Evolutionary conservation across 176 grass and related monocot species (phyloP), one percentile per base, ranked within the genome.

Genomic region (Zoysia japonica): DNA sequence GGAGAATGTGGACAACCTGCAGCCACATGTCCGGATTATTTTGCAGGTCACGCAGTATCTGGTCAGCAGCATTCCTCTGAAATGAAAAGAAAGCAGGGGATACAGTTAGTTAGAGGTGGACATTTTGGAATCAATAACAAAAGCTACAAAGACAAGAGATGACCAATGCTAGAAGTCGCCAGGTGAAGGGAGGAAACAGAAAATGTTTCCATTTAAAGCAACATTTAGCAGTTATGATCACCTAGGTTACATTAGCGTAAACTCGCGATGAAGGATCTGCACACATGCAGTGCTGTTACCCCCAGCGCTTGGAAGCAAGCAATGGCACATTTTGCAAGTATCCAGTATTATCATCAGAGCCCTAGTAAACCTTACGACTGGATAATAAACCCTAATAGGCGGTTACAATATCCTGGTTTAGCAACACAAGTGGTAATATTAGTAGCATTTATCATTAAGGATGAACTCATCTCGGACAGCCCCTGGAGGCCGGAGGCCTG

Each of bases 1-100:
- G 92, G 64, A 99, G 79, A 84, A 99, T 93, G 84, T 99, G 92
- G 37, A 99, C 96, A 6, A 99, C 96, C 84, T 99, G 96, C 40
- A 99, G 78, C 96, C 96, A 99, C 72, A 88, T 96, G 61, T 99
- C 96, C 2, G 90, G 92, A 67, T 96, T 99, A 64, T 99, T 99
- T 68, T 99, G 96, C 45, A 99, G 83, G 36, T 99, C 96, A 15
- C 96, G 88, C 37, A 99, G 49, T 72, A 99, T 96, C 79, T 86
- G 92, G 81, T 99, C 96, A 14, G 96, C 96, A 16, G 96, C 90
- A n/a, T 80, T 86, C 87, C 96, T 89, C 96, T 99, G 96, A 48
- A 76, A 85, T 10, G 77, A 82, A 72, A 39, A 49, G 47, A 76
- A 51, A 49, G 41, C 35, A 74, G 79, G 2, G 2, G 12, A 50